phyloP scores from a whole-genome alignment of 495 filamentous ascomycete genomes.

The Letharia columbiana region DNA sequence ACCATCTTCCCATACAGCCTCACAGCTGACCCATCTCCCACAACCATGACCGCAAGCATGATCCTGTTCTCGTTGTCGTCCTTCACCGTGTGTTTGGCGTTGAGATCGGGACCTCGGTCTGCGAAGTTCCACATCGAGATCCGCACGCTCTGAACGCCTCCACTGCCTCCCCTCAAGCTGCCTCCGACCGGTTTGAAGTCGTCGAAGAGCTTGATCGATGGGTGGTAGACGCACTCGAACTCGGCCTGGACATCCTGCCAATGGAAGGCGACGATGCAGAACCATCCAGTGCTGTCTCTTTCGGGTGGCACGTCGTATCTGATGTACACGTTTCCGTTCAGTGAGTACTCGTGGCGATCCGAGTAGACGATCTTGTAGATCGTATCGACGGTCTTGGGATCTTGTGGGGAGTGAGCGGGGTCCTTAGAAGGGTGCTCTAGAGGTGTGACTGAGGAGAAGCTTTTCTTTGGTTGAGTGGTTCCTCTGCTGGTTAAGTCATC shows the following conservation, averaged over 20 bases:
- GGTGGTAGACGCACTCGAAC: not conserved
- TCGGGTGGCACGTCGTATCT: not conserved
- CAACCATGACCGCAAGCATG: not conserved
- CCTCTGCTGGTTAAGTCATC: not conserved
- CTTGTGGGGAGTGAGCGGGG: not conserved
- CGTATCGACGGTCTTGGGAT: not conserved
- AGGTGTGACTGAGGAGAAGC: not conserved
- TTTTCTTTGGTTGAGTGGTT: not conserved
- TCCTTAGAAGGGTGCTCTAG: not conserved
- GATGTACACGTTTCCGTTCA: not conserved
- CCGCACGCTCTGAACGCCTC: not conserved
- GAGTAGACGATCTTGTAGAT: slow-evolving; percentile 1
- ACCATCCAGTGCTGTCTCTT: not conserved
- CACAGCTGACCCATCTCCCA: not conserved
- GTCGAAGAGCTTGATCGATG: not conserved
- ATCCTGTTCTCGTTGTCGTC: not conserved
- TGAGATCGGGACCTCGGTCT: not conserved
- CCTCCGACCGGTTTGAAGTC: not conserved
- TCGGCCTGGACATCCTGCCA: not conserved
- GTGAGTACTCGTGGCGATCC: not conserved
- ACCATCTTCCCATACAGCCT: not conserved
- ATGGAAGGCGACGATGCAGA: not conserved
- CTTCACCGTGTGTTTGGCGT: not conserved
- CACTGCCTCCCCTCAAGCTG: not conserved
- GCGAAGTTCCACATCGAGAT: slow-evolving; percentile 3